These are phyloP conservation scores for Medicago arabica DNA, from an alignment of 306 rosid genomes.

Conservation along the genomic window DNA sequence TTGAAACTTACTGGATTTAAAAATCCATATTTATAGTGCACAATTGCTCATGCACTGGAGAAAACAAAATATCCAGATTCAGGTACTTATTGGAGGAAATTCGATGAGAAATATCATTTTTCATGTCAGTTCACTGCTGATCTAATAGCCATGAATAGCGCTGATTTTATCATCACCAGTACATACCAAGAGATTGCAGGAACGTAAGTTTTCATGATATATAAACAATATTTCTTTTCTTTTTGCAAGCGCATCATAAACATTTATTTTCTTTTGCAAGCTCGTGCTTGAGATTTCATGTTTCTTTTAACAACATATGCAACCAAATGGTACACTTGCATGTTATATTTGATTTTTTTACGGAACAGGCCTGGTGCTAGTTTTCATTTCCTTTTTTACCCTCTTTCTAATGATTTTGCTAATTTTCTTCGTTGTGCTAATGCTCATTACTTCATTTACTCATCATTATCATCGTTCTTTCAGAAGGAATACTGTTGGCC, in stretches of 20 bases:
- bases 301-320: background rate
- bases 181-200: constrained; percentile 99
- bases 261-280: background rate
- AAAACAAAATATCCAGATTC: constrained; percentile 88
- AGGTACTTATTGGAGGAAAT: constrained; percentile 84
- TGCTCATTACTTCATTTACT: constrained; percentile 34
- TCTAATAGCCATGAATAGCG: constrained; percentile 77
- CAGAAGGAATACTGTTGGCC: constrained; percentile 94
- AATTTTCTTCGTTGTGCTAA: background rate
- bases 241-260: background rate
- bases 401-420: background rate
- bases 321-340: background rate
- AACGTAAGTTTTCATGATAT: constrained; percentile 58
- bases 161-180: constrained; percentile 85
- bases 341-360: background rate
- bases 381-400: background rate
- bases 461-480: constrained; percentile 35
- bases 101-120: constrained; percentile 85
- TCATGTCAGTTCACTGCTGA: constrained; percentile 89
- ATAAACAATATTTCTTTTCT: background rate
- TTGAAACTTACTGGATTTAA: constrained; percentile 32
- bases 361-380: background rate
- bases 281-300: constrained; percentile 25
- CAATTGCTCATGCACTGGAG: constrained; percentile 85
- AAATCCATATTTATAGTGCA: constrained; percentile 60